Conservation (phyloP, 257 asterid genomes). For the Salvia miltiorrhiza region DNA sequence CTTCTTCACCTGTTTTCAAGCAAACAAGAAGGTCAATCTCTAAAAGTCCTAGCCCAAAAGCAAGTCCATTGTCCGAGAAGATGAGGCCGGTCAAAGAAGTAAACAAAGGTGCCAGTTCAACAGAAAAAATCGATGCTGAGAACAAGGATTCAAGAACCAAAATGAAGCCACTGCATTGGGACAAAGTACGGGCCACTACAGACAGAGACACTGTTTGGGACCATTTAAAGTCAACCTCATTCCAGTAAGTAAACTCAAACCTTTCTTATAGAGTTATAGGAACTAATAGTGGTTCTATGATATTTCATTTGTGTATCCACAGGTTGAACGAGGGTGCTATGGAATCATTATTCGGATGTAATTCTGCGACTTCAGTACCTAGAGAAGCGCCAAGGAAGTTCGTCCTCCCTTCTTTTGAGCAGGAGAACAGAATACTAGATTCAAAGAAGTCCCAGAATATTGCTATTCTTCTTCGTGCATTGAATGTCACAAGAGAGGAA, state of each 20-base stretch:
- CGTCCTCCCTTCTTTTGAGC: conserved; percentile 42
- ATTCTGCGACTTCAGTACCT: conserved; percentile 44
- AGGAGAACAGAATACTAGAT: conserved; percentile 66
- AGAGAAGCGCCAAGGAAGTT: conserved; percentile 54
- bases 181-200: conserved; percentile 75
- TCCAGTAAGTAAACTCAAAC: conserved; percentile 58
- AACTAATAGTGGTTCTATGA: not conserved
- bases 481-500: conserved; percentile 82
- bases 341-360: conserved; percentile 83
- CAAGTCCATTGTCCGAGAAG: conserved; percentile 32
- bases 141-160: conserved; percentile 54
- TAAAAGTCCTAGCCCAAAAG: conserved; percentile 39
- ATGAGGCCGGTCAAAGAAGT: conserved; percentile 30
- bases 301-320: conserved; percentile 25
- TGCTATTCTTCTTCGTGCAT: conserved; percentile 78
- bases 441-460: conserved; percentile 91
- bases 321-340: conserved; percentile 85
- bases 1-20: conserved; percentile 28
- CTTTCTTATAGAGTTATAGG: not conserved
- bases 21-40: conserved; percentile 33
- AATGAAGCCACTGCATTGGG: conserved; percentile 91
- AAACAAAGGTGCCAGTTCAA: conserved; percentile 25
- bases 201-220: conserved; percentile 88
- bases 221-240: conserved; percentile 71
- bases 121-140: conserved; percentile 36